Evolutionary conservation across 345 rosid genomes (phyloP), one percentile per base, ranked within the genome.

Genomic region (Citrus sinensis): DNA sequence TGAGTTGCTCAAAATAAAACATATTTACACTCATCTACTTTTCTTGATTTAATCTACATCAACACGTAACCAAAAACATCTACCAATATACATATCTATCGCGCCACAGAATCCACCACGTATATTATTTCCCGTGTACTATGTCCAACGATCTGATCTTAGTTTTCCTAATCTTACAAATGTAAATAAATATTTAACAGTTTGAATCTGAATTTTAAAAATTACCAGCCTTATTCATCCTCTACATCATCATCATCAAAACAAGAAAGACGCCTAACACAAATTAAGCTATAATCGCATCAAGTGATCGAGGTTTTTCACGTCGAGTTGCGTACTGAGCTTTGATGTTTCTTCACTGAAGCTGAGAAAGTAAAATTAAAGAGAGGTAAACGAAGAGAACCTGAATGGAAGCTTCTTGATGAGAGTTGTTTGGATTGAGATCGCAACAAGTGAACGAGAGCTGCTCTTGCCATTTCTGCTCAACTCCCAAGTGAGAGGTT

Each of bases 391-490:
- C 19, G 63, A 16, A 51, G n/a, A 62, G 67, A 79, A 90, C 96
- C 98, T 85, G 96, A 76, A 68, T 42, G 81, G 77, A 81, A 74
- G 77, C 67, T 74, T 3, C 83, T 73, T n/a, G 91, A 75, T 25
- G 90, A 82, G 80, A 89, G 80, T 14, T 67, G 86, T 32, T 78
- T 86, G 74, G 94, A 78, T 25, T 89, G 92, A 67, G 90, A 89
- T 81, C 98, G 89, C 63, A 94, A 79, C 76, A 90, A 75, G 71
- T 85, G 89, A 78, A 89, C 76, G 65, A 92, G 71, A 79, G 90
- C 92, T 16, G 87, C 84, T 83, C 91, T 88, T 78, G 89, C 89
- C 98, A 94, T 94, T 74, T 75, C 71, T 62, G 60, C 14, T 30
- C 16, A 75, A 59, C 75, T 60, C 58, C 27, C 24, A 1, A 19